A percentile compares a stretch with the other conserved stretches of the same genome.
Conservation (phyloP, 768 basidiomycete species). For the Leccinum obscurum region DNA sequence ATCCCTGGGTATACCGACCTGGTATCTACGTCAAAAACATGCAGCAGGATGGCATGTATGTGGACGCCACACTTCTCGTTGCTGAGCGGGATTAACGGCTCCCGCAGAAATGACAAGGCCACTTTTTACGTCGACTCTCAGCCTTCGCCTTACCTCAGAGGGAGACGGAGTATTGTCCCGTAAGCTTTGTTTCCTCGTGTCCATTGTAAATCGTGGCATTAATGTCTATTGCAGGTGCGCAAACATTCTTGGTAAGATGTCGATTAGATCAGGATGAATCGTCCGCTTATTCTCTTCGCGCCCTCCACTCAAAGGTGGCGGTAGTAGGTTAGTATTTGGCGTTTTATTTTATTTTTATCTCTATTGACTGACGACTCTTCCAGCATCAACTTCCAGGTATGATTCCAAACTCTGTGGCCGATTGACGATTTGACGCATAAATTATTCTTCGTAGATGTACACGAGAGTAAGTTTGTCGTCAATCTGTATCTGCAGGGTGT, state of each 20-base stretch:
- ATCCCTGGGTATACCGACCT: conserved; percentile 73
- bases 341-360: too few species aligned
- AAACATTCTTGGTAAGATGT: conserved; percentile 52
- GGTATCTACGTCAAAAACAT: conserved; percentile 73
- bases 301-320: conserved; percentile 38
- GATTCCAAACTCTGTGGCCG: neutral
- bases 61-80: neutral
- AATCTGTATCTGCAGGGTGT: neutral
- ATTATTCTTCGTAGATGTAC: conserved; percentile 50
- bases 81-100: neutral
- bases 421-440: neutral
- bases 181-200: conserved; percentile 33
- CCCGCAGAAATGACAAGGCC: conserved; percentile 68
- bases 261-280: neutral
- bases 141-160: conserved; percentile 57
- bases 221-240: conserved; percentile 48
- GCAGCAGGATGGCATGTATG: conserved; percentile 67
- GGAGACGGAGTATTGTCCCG: conserved; percentile 68
- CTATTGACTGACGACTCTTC: conserved; percentile 5
- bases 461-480: conserved; percentile 45
- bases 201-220: neutral
- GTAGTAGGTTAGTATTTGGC: conserved; percentile 47
- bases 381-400: conserved; percentile 68
- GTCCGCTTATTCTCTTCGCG: neutral
- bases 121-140: conserved; percentile 69